phyloP scores from a whole-genome alignment of 2,329 filamentous ascomycete genomes.

The Cercospora sojina region DNA sequence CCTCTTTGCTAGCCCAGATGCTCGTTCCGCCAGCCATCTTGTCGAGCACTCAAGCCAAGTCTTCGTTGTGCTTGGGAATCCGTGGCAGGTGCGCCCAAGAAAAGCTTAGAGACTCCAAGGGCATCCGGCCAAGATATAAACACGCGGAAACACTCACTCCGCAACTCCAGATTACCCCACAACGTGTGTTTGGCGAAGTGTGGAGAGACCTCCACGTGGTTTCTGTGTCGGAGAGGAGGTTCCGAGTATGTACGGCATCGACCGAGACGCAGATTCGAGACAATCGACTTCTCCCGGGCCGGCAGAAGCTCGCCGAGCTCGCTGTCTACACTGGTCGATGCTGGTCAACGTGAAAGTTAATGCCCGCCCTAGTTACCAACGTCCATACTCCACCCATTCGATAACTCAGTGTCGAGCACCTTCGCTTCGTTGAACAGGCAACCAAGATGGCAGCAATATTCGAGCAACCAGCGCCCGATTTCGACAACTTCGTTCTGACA shows the following conservation, averaged over 20 bases:
- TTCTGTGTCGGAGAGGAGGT: constrained; percentile 3
- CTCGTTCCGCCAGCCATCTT: constrained; percentile 21
- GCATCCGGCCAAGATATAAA: constrained; percentile 11
- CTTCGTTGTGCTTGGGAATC: not conserved
- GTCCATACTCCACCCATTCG: not conserved
- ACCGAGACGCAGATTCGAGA: constrained; percentile 3
- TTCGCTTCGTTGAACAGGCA: not conserved
- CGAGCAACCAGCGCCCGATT: not conserved
- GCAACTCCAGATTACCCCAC: constrained; percentile 12
- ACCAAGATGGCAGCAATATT: constrained; percentile 1
- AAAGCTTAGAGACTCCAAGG: not conserved
- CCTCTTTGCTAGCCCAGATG: constrained; percentile 24
- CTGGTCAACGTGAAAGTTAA: not conserved
- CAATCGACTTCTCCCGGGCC: not conserved
- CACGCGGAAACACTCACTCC: constrained; percentile 8
- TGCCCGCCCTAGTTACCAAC: not conserved
- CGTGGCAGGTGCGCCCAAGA: constrained; percentile 6
- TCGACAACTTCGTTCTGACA: constrained; percentile 8
- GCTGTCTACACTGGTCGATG: not conserved
- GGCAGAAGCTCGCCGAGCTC: constrained; percentile 6
- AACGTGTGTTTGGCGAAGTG: not conserved
- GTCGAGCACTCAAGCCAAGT: not conserved
- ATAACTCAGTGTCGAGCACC: not conserved
- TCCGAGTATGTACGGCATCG: constrained; percentile 10
- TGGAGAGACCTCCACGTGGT: constrained; percentile 1